Conservation (phyloP, 2,329 filamentous ascomycete genomes). For the Zymoseptoria passerinii region DNA sequence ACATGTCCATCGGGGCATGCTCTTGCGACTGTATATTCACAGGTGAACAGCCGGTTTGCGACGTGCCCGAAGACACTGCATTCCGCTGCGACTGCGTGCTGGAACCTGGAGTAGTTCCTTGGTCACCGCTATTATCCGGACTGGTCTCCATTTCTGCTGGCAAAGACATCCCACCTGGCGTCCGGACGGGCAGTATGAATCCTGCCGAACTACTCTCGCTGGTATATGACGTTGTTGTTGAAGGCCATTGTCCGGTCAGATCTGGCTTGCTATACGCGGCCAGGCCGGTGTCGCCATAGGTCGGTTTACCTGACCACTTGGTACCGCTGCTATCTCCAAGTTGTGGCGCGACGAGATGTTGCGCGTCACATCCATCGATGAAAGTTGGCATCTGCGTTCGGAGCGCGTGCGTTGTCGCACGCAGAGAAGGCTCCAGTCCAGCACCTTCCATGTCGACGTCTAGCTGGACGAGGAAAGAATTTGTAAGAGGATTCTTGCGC, state of each 20-base stretch:
- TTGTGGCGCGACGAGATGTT: neutral
- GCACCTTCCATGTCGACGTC: conserved; percentile 82
- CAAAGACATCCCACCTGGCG: neutral
- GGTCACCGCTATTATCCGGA: conserved; percentile 24
- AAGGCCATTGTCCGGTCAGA: neutral
- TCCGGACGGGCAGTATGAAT: conserved; percentile 21
- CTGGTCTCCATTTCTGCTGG: conserved; percentile 24
- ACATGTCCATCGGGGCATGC: conserved; percentile 4
- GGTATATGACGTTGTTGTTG: neutral
- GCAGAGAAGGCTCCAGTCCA: conserved; percentile 40
- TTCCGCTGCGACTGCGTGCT: conserved; percentile 19
- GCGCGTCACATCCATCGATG: neutral
- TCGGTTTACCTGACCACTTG: conserved; percentile 1
- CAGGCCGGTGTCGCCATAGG: conserved; percentile 20
- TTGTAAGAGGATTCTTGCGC: conserved; percentile 78
- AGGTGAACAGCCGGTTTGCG: conserved; percentile 24
- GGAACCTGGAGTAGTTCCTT: conserved; percentile 20
- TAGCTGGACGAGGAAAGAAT: conserved; percentile 88
- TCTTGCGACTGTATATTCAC: conserved; percentile 10
- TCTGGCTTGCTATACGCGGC: conserved; percentile 16
- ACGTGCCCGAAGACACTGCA: conserved; percentile 19
- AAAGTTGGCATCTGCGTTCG: neutral
- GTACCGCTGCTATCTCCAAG: neutral
- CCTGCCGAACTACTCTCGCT: neutral
- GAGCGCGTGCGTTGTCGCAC: conserved; percentile 11